Evolutionary conservation across 2,329 filamentous ascomycete genomes (phyloP), one percentile per base, ranked within the genome.

Genomic region (Conoideocrella luteorostrata): DNA sequence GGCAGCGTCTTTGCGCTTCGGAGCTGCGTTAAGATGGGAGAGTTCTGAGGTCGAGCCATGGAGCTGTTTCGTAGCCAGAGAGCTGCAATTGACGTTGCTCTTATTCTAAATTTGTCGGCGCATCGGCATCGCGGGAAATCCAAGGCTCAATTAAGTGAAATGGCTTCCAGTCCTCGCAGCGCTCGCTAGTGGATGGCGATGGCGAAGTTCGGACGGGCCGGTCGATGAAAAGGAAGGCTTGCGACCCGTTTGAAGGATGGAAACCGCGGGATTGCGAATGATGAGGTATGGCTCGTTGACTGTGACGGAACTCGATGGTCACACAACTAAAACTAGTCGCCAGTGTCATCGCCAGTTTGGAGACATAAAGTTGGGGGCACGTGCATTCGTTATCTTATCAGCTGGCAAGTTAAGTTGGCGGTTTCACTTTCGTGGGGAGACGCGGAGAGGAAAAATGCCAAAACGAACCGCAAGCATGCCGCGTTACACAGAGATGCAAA

Each of bases 1-100:
- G 64, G 51, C 37, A 67, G 60, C 28, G 66, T 70, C 50, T 67
- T 70, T 9, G 81, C 74, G 54, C 68, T 74, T 50, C 71, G 71
- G 44, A 85, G 68, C 58, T 80, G 74, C 44, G 72, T 64, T 40
- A 82, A 66, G 52, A 81, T 72, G 42, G 76, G 69, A 40, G 74
- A 70, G 45, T 62, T 69, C 52, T 71, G 69, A 46, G 71, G 62
- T 54, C 71, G 69, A 56, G 75, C 74, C 79, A 82, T 83, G 53
- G 54, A 48, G 51, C 46, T 46, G 49, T 41, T 32, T 49, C 41
- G 33, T 23, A 33, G 41, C 13, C 29, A 41, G 20, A 33, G 29
- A 36, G 28, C 35, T 28, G 29, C 34, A 43, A 43, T 26, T 34
- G 47, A 41, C 12, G 38, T 21, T 34, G 39, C 34, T 39, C 39